Conservation (phyloP, 2,329 filamentous ascomycete species). For the Ophiostoma himal-ulmi region DNA sequence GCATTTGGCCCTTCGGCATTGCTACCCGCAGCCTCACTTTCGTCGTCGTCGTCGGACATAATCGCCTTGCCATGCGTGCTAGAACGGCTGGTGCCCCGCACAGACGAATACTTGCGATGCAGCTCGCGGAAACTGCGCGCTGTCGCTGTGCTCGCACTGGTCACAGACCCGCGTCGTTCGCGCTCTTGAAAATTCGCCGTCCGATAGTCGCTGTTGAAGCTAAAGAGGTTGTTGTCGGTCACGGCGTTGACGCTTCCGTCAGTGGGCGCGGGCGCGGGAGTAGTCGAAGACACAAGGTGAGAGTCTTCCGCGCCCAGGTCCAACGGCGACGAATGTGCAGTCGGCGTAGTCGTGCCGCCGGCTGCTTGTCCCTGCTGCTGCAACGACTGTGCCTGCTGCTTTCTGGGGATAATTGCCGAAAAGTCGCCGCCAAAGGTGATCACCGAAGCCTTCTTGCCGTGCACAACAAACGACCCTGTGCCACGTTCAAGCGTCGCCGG, state of each 20-base stretch:
- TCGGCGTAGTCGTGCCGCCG: neutral
- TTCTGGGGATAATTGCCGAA: constrained; percentile 59
- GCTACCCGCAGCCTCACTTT: constrained; percentile 50
- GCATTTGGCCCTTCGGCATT: constrained; percentile 32
- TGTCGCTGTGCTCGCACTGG: constrained; percentile 62
- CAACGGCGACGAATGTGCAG: constrained; percentile 34
- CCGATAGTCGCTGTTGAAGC: constrained; percentile 41
- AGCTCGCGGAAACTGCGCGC: constrained; percentile 59
- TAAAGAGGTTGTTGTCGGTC: neutral
- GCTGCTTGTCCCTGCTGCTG: constrained; percentile 4
- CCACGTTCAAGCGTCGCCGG: constrained; percentile 67
- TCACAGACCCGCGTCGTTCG: constrained; percentile 55
- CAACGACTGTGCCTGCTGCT: constrained; percentile 25
- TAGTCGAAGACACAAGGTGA: constrained; percentile 7
- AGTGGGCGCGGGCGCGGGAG: neutral
- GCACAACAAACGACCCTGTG: constrained; percentile 86
- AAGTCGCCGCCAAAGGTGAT: constrained; percentile 95
- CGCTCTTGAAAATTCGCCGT: constrained; percentile 43
- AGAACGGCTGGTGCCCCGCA: constrained; percentile 40
- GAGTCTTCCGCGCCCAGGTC: constrained; percentile 23
- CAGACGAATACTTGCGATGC: constrained; percentile 54
- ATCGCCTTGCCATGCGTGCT: constrained; percentile 19
- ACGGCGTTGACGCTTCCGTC: neutral
- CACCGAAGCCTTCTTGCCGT: constrained; percentile 96
- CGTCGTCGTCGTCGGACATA: constrained; percentile 51